These are phyloP conservation scores for Cyclocybe aegerita DNA, from an alignment of 768 basidiomycete genomes.

Conservation along the genomic window DNA sequence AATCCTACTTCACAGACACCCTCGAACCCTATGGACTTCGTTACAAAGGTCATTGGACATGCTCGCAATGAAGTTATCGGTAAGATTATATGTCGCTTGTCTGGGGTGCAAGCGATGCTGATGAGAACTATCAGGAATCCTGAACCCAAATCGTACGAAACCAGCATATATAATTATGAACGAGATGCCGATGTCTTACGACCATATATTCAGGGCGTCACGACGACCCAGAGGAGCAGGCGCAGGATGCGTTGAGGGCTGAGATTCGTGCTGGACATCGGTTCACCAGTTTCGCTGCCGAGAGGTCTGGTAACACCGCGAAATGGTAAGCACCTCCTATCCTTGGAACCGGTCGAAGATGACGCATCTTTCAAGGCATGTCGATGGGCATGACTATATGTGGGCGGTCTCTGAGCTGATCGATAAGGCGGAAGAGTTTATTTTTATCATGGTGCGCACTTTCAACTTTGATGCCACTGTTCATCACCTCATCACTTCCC, in stretches of 20 bases:
- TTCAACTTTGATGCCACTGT: not conserved
- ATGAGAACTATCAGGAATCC: constrained; percentile 28
- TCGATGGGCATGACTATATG: constrained; percentile 97
- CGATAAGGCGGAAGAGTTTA: constrained; percentile 76
- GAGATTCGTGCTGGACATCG: constrained; percentile 80
- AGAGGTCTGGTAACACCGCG: constrained; percentile 67
- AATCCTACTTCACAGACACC: constrained; percentile 6
- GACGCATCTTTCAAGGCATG: constrained; percentile 47
- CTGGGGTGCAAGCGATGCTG: not conserved
- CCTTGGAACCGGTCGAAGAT: not conserved
- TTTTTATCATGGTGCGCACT: constrained; percentile 75
- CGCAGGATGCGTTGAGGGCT: constrained; percentile 66
- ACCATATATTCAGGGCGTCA: constrained; percentile 51
- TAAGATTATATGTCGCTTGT: constrained; percentile 6
- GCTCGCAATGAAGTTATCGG: constrained; percentile 41
- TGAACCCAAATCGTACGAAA: constrained; percentile 44
- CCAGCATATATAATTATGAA: not conserved
- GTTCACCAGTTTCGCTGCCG: constrained; percentile 80
- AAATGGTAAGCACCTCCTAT: constrained; percentile 62
- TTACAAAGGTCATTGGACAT: constrained; percentile 38
- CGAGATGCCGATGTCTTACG: not conserved
- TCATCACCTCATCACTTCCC: not conserved
- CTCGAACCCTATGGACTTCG: constrained; percentile 29
- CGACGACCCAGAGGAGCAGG: constrained; percentile 72
- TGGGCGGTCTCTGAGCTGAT: constrained; percentile 91